phyloP scores from a whole-genome alignment of 2,329 filamentous ascomycete genomes.

The Falciphora oryzae region DNA sequence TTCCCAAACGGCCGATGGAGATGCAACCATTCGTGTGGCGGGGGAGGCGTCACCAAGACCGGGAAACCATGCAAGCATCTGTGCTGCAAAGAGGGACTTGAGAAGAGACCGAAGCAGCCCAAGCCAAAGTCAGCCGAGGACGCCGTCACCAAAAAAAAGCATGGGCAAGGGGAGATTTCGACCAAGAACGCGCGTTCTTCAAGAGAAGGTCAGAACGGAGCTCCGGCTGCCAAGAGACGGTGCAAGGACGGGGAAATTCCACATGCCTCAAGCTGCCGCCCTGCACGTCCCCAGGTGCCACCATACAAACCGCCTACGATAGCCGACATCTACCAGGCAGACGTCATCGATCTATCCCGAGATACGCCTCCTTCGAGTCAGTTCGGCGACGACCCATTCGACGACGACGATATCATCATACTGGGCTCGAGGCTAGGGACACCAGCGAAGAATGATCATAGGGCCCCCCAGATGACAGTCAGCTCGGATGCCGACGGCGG shows the following conservation, averaged over 20 bases:
- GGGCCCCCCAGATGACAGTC: not conserved
- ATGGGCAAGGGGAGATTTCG: not conserved
- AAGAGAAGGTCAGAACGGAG: not conserved
- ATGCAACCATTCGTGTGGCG: slow-evolving; percentile 64
- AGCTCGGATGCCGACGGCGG: too few relatives aligned
- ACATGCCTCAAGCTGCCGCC: not conserved
- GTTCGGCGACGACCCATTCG: not conserved
- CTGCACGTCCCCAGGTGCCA: not conserved
- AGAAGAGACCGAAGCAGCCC: slow-evolving; percentile 50
- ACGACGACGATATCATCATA: not conserved
- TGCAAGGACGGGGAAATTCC: too few relatives aligned
- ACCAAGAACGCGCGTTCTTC: not conserved
- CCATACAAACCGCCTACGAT: not conserved
- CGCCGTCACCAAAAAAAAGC: not conserved
- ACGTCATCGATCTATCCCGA: slow-evolving; percentile 5
- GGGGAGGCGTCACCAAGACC: slow-evolving; percentile 28
- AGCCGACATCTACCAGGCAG: not conserved
- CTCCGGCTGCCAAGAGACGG: not conserved
- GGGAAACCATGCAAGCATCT: slow-evolving; percentile 57
- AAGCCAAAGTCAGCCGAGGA: not conserved
- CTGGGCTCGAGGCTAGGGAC: too few relatives aligned
- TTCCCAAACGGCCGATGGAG: slow-evolving; percentile 67
- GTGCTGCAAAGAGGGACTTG: slow-evolving; percentile 66
- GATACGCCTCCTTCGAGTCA: not conserved
- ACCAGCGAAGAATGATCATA: not conserved